A percentile compares a stretch with the other conserved stretches of the same genome.
phyloP scores from a whole-genome alignment of 169 alveolate genomes.

The Plasmodium coatneyi region DNA sequence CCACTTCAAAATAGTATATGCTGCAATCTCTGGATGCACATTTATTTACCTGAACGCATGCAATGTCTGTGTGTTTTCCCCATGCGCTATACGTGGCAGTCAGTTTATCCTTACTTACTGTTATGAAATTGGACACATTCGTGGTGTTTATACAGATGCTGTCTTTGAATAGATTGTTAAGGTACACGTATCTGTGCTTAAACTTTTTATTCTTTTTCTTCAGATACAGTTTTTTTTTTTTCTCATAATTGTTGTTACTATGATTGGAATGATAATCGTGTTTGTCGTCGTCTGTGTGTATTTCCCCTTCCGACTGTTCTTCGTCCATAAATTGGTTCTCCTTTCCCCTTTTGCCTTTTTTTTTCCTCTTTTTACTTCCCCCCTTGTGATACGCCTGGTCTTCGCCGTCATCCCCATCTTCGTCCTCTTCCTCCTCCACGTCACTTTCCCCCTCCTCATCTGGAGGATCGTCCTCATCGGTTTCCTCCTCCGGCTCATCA shows the following conservation, averaged over 20 bases:
- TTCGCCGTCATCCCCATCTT: not conserved
- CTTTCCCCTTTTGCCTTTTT: not conserved
- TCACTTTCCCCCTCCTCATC: no score
- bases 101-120: conserved; percentile 61
- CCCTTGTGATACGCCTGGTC: not conserved
- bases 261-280: not conserved
- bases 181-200: conserved; percentile 49
- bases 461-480: not conserved
- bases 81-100: conserved; percentile 69
- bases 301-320: not conserved
- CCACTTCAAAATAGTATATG: conserved; percentile 85
- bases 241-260: conserved; percentile 9
- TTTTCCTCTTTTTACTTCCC: not conserved
- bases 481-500: conserved; percentile 20
- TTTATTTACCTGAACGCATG: conserved; percentile 85
- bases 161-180: conserved; percentile 40
- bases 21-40: conserved; percentile 85
- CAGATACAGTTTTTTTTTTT: conserved; percentile 38
- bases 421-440: not conserved
- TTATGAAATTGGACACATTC: conserved; percentile 56
- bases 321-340: not conserved
- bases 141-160: conserved; percentile 42
- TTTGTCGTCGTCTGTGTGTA: conserved; percentile 1
- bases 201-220: conserved; percentile 37
- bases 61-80: conserved; percentile 73